Evolutionary conservation across 495 filamentous ascomycete species (phyloP).

Genomic region (Xylaria venustula): DNA sequence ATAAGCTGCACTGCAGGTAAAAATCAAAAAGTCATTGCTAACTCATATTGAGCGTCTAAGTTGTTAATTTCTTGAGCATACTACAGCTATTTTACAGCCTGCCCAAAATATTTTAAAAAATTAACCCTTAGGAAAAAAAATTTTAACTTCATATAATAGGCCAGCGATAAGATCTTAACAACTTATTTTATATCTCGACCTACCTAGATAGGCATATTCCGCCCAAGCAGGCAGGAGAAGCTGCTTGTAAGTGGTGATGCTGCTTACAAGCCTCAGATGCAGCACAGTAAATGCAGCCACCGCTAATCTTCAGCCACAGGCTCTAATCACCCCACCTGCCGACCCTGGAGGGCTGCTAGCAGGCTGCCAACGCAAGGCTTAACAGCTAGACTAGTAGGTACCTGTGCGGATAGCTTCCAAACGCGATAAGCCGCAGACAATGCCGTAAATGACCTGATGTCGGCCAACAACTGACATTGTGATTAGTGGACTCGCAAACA

Average conservation of each 20-base stretch:
- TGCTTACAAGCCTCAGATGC: not conserved
- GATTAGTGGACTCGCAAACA: constrained; percentile 4
- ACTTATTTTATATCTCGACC: no score
- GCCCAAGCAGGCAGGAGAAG: no score
- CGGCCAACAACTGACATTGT: constrained; percentile 1
- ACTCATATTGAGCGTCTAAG: no score
- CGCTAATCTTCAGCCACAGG: constrained; percentile 10
- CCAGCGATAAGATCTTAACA: no score
- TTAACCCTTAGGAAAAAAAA: no score
- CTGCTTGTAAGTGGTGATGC: not conserved
- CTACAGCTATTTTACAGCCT: no score
- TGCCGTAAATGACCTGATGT: not conserved
- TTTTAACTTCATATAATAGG: no score
- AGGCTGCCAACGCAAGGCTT: constrained; percentile 3
- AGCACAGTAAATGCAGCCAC: not conserved
- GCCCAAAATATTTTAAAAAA: no score
- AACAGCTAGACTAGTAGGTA: not conserved
- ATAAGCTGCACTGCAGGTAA: no score
- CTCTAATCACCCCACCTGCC: not conserved
- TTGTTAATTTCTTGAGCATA: no score
- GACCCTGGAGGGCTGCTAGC: not conserved
- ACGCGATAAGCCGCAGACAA: not conserved
- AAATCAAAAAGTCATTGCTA: no score
- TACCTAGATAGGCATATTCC: no score
- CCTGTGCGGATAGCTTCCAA: not conserved